phyloP scores from a whole-genome alignment of 2,329 filamentous ascomycete genomes.

The Mariannaea sp. region DNA sequence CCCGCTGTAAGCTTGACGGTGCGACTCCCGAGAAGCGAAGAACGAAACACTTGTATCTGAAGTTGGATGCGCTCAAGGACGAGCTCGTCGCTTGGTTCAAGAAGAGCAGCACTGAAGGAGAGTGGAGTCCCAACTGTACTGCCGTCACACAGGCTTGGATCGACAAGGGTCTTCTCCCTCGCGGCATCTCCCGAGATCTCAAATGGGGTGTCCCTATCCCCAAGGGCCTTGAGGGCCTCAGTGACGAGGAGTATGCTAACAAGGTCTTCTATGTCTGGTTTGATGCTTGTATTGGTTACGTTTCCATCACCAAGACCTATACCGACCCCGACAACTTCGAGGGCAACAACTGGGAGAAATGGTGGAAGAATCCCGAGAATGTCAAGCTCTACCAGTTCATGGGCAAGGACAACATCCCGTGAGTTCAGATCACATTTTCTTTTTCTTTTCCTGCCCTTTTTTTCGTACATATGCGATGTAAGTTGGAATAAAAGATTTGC shows the following conservation, averaged over 20 bases:
- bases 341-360: constrained; percentile 80
- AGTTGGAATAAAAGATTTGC: background rate
- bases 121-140: constrained; percentile 76
- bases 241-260: constrained; percentile 58
- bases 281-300: constrained; percentile 90
- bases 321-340: constrained; percentile 59
- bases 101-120: constrained; percentile 72
- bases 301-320: constrained; percentile 92
- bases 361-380: constrained; percentile 90
- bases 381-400: constrained; percentile 94
- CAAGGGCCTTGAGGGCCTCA: constrained; percentile 51
- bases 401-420: constrained; percentile 72
- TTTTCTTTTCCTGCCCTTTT: no score
- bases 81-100: constrained; percentile 79
- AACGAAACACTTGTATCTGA: constrained; percentile 91
- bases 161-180: constrained; percentile 79
- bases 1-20: constrained; percentile 89
- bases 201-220: constrained; percentile 79
- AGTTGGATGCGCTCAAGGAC: constrained; percentile 80
- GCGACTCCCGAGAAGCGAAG: constrained; percentile 77
- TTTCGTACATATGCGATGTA: no score
- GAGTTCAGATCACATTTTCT: constrained; percentile 13
- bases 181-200: constrained; percentile 90
- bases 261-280: constrained; percentile 94
- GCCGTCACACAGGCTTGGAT: constrained; percentile 82